These are phyloP conservation scores for Citrus unshiu DNA, from an alignment of 345 rosid species.

Conservation along the genomic window DNA sequence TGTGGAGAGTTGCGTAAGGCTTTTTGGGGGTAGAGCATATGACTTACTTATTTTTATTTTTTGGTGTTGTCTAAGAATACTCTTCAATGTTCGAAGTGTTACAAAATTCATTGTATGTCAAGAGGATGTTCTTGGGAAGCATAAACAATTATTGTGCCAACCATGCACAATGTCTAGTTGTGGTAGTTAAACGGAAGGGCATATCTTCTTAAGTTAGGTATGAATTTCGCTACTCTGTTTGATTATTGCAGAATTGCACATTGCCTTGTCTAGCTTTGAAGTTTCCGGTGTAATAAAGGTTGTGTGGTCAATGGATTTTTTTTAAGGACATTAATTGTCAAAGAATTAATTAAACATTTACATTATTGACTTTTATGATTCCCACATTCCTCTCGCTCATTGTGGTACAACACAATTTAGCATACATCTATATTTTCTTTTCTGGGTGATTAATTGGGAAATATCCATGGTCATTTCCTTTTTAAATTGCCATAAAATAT, in stretches of 20 bases:
- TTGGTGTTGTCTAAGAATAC: background rate
- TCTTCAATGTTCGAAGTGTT: background rate
- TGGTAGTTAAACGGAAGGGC: constrained; percentile 60
- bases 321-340: background rate
- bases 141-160: constrained; percentile 89
- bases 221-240: background rate
- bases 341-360: background rate
- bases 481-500: background rate
- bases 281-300: background rate
- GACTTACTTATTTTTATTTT: background rate
- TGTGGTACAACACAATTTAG: background rate
- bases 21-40: background rate
- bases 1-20: background rate
- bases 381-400: background rate
- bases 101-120: constrained; percentile 4
- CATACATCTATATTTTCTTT: background rate
- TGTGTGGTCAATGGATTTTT: background rate
- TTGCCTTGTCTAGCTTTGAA: background rate
- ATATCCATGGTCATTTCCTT: background rate
- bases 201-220: constrained; percentile 38
- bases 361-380: background rate
- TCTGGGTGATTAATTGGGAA: background rate
- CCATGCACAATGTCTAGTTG: constrained; percentile 72
- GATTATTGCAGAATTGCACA: background rate
- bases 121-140: constrained; percentile 92